A percentile compares a stretch with the other conserved stretches of the same genome.
Evolutionary conservation across 2,329 filamentous ascomycete species (phyloP).

Genomic region (Colletotrichum graminicola): DNA sequence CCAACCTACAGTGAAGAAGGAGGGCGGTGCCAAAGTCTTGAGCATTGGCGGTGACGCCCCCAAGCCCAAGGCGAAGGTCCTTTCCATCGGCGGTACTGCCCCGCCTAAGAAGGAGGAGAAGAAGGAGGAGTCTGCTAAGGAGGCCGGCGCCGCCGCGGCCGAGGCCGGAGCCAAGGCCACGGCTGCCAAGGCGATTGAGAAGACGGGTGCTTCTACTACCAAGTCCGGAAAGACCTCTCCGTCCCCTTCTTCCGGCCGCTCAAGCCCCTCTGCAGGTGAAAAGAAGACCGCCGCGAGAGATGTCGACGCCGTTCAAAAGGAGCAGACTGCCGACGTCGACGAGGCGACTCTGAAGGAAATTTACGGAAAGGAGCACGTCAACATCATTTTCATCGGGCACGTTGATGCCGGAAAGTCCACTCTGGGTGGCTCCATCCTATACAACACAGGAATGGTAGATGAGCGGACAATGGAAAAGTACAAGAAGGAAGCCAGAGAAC

Average conservation of each 20-base stretch:
- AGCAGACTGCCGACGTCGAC: constrained; percentile 81
- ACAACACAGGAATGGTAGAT: constrained; percentile 98
- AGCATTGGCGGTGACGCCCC: constrained; percentile 72
- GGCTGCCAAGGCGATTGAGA: constrained; percentile 91
- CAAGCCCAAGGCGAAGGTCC: constrained; percentile 64
- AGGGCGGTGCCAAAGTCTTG: constrained; percentile 72
- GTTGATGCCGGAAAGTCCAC: constrained; percentile 99
- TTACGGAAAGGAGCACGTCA: constrained; percentile 92
- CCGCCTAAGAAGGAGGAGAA: constrained; percentile 59
- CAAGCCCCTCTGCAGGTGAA: constrained; percentile 77
- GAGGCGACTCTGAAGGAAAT: constrained; percentile 88
- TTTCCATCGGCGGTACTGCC: constrained; percentile 56
- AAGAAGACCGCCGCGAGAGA: constrained; percentile 69
- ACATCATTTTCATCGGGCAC: constrained; percentile 98
- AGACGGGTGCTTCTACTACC: constrained; percentile 76
- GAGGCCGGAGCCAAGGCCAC: constrained; percentile 86
- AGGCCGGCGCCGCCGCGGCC: constrained; percentile 51
- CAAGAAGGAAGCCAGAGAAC: constrained; percentile 94
- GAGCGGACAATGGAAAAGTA: constrained; percentile 98
- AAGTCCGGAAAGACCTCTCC: constrained; percentile 80
- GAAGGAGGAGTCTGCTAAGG: constrained; percentile 64
- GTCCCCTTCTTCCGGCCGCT: constrained; percentile 84
- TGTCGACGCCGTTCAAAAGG: constrained; percentile 85
- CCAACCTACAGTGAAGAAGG: constrained; percentile 66
- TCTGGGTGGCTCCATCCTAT: constrained; percentile 91